phyloP scores from a whole-genome alignment of 176 grass and related monocot genomes.

The Bothriochloa decipiens region DNA sequence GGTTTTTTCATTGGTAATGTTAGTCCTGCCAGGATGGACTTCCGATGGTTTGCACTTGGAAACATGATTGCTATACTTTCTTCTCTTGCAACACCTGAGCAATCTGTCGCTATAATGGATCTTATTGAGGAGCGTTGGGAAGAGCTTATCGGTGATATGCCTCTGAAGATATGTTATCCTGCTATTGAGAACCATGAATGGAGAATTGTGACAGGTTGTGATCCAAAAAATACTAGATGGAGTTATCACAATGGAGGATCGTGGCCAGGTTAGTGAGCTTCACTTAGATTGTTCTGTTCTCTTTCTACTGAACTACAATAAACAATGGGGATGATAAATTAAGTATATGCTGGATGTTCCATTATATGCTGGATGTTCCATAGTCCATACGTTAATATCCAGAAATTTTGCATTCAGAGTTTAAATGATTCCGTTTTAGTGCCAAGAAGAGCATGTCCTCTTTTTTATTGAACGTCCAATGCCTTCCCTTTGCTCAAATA shows the following conservation, averaged over 20 bases:
- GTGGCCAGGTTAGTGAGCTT: constrained; percentile 68
- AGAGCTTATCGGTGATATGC: constrained; percentile 80
- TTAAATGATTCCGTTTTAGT: not conserved
- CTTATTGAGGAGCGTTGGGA: constrained; percentile 86
- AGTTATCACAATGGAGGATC: constrained; percentile 80
- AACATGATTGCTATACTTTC: constrained; percentile 81
- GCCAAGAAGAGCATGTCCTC: not conserved
- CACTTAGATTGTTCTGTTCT: constrained; percentile 21
- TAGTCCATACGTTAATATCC: not conserved
- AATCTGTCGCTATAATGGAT: constrained; percentile 77
- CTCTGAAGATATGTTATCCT: constrained; percentile 74
- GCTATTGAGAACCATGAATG: constrained; percentile 81
- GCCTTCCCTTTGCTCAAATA: not conserved
- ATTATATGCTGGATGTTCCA: not conserved
- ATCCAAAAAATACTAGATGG: constrained; percentile 69
- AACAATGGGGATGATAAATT: not conserved
- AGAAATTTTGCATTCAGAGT: not conserved
- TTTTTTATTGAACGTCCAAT: not conserved
- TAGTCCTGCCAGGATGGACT: constrained; percentile 84
- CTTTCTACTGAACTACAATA: constrained; percentile 1
- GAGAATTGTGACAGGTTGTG: constrained; percentile 68
- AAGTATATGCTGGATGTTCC: not conserved
- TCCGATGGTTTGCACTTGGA: constrained; percentile 77
- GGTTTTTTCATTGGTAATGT: constrained; percentile 84
- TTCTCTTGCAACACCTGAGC: constrained; percentile 72